These are phyloP conservation scores for Amylostereum chailletii DNA, from an alignment of 1,284 basidiomycete genomes.

Conservation along the genomic window DNA sequence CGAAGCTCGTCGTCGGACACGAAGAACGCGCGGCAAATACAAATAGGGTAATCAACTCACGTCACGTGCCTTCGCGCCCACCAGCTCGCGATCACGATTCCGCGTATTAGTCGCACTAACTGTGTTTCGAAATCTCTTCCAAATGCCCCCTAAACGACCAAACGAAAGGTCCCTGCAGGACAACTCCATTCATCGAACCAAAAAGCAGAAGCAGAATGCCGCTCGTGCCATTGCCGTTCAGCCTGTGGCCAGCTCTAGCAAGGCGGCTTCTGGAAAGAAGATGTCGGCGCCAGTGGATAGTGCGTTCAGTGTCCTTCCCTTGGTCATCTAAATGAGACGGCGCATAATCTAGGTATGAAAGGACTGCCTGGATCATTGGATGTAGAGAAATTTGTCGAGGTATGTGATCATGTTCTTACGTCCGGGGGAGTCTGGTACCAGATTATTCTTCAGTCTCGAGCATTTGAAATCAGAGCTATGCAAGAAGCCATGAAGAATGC, in stretches of 20 bases:
- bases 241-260: slow-evolving; percentile 16
- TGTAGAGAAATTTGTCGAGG: slow-evolving; percentile 83
- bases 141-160: slow-evolving; percentile 48
- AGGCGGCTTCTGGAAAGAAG: slow-evolving; percentile 31
- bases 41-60: slow-evolving; percentile 1
- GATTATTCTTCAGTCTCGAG: slow-evolving; percentile 50
- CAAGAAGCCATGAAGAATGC: slow-evolving; percentile 76
- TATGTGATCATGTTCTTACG: slow-evolving; percentile 21
- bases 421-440: slow-evolving; percentile 2
- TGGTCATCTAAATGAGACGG: background rate
- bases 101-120: too few species aligned
- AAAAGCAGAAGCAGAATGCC: slow-evolving; percentile 54
- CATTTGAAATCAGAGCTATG: slow-evolving; percentile 85
- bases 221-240: slow-evolving; percentile 69
- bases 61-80: slow-evolving; percentile 5
- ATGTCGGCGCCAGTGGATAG: slow-evolving; percentile 30
- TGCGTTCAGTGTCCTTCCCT: slow-evolving; percentile 15
- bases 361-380: slow-evolving; percentile 70
- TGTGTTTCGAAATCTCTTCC: background rate
- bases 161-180: slow-evolving; percentile 26
- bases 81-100: too few species aligned
- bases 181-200: slow-evolving; percentile 45
- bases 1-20: background rate
- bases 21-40: background rate
- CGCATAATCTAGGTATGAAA: slow-evolving; percentile 33